A percentile compares a stretch with the other conserved stretches of the same genome.
Evolutionary conservation across 495 filamentous ascomycete species (phyloP).

Genomic region (Xylaria intraflava): DNA sequence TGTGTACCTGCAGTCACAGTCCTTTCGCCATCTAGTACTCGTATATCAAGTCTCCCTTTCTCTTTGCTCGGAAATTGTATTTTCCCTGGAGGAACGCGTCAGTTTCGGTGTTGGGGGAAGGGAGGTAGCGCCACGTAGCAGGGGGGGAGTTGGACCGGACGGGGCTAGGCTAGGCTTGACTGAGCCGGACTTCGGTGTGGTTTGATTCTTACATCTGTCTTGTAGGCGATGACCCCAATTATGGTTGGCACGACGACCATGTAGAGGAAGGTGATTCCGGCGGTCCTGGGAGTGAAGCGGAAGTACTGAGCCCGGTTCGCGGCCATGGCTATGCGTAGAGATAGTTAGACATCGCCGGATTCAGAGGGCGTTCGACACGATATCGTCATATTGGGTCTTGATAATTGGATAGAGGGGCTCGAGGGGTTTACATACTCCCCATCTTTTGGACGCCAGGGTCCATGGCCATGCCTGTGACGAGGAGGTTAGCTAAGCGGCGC

Average conservation of each 20-base stretch:
- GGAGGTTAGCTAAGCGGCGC: neutral
- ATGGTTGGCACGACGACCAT: slow-evolving; percentile 60
- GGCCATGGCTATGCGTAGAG: slow-evolving; percentile 59
- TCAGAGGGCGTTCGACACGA: neutral
- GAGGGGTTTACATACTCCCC: slow-evolving; percentile 51
- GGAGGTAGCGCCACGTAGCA: neutral
- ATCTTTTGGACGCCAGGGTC: slow-evolving; percentile 77
- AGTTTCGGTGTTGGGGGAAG: neutral
- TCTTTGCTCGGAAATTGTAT: slow-evolving; percentile 79
- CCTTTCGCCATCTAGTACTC: slow-evolving; percentile 56
- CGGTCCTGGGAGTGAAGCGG: slow-evolving; percentile 80
- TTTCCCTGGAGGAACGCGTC: slow-evolving; percentile 60
- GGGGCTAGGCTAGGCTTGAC: too few species aligned
- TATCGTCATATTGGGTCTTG: neutral
- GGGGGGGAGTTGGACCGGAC: too few species aligned
- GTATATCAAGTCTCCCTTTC: slow-evolving; percentile 67
- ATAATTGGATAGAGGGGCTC: neutral
- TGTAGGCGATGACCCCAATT: slow-evolving; percentile 63
- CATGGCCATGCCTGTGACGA: slow-evolving; percentile 47
- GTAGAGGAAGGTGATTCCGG: slow-evolving; percentile 69
- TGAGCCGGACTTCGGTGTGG: slow-evolving; percentile 20
- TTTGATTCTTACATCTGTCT: slow-evolving; percentile 63
- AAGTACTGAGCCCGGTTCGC: slow-evolving; percentile 90
- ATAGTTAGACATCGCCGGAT: slow-evolving; percentile 1
- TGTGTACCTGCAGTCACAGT: neutral